These are phyloP conservation scores for Abrus pulchellus DNA, from an alignment of 306 rosid species.

Conservation along the genomic window DNA sequence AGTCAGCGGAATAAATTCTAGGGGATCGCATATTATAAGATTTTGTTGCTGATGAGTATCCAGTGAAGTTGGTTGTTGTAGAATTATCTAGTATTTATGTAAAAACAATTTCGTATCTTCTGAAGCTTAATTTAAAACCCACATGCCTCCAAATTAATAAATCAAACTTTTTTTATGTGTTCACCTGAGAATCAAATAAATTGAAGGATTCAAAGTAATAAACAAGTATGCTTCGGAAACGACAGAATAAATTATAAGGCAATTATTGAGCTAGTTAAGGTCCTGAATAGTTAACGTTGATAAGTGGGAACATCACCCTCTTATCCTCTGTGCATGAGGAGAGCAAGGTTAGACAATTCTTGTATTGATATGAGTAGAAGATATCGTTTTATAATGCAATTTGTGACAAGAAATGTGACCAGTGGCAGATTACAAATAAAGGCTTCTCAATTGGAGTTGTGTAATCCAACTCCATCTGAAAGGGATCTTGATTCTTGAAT, in stretches of 20 bases:
- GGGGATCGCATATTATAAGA: neutral
- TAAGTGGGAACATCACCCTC: constrained; percentile 42
- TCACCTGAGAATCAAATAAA: constrained; percentile 16
- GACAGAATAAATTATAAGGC: constrained; percentile 30
- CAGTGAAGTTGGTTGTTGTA: constrained; percentile 53
- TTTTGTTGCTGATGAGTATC: constrained; percentile 55
- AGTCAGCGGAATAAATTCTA: constrained; percentile 16
- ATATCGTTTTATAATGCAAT: constrained; percentile 54
- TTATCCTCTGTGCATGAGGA: constrained; percentile 42
- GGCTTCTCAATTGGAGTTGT: constrained; percentile 10
- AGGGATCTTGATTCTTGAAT: constrained; percentile 44
- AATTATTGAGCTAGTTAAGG: constrained; percentile 47
- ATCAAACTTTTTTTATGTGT: constrained; percentile 17
- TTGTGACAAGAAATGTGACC: constrained; percentile 36
- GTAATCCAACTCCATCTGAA: constrained; percentile 30
- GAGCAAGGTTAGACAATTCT: constrained; percentile 9
- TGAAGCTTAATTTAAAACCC: constrained; percentile 30
- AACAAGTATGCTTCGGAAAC: neutral
- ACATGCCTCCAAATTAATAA: constrained; percentile 31
- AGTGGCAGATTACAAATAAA: constrained; percentile 14
- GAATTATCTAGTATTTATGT: constrained; percentile 28
- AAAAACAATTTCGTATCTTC: neutral
- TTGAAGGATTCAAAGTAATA: constrained; percentile 19
- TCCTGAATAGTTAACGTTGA: constrained; percentile 16
- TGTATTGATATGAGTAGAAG: constrained; percentile 33